A percentile compares a stretch with the other conserved stretches of the same genome.
These are phyloP conservation scores for Colletotrichum incanum DNA, from an alignment of 2,329 filamentous ascomycete species.

Conservation along the genomic window DNA sequence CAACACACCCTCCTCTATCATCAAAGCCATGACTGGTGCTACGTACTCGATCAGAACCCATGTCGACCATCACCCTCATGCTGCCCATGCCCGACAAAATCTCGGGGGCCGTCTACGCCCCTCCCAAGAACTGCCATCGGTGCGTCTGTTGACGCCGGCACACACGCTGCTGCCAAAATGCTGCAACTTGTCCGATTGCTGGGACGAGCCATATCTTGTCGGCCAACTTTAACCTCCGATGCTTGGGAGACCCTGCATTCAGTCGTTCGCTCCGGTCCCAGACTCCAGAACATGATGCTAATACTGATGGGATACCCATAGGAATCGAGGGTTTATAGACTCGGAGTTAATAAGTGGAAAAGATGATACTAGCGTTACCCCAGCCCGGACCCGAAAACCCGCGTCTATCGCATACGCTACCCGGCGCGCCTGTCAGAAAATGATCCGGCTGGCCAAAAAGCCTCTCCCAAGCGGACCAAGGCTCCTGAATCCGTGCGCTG, in stretches of 20 bases:
- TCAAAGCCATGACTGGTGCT: not conserved
- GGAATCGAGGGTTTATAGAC: not conserved
- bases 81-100: constrained; percentile 1
- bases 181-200: not conserved
- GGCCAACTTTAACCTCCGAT: not conserved
- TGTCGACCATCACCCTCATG: constrained; percentile 7
- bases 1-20: constrained; percentile 2
- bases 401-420: constrained; percentile 32
- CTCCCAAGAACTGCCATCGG: not conserved
- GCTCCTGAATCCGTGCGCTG: constrained; percentile 16
- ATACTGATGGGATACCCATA: not conserved
- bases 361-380: not conserved
- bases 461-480: constrained; percentile 41
- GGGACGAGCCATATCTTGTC: constrained; percentile 2
- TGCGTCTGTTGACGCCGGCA: not conserved
- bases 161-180: not conserved
- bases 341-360: not conserved
- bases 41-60: not conserved
- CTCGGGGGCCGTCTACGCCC: not conserved
- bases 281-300: not conserved
- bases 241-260: not conserved
- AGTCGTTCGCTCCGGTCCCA: not conserved
- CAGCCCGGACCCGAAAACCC: not conserved
- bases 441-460: constrained; percentile 45
- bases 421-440: constrained; percentile 5